Conservation (phyloP, 2,329 filamentous ascomycete genomes). For the Paecilomyces niveus region DNA sequence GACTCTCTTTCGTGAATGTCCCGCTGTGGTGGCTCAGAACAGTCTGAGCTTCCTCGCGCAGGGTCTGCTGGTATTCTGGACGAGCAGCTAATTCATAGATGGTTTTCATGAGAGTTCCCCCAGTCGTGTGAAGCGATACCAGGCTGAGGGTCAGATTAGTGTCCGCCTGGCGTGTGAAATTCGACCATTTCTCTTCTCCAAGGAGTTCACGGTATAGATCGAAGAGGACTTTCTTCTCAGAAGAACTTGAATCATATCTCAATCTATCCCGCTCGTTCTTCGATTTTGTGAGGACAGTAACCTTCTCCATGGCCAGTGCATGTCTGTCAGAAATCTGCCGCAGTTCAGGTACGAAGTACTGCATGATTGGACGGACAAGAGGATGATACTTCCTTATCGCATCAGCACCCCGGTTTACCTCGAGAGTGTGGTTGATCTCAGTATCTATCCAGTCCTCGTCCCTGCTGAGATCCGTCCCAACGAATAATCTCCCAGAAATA, state of each 20-base stretch:
- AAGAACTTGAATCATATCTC: not conserved
- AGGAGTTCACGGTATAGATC: conserved; percentile 10
- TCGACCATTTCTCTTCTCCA: conserved; percentile 6
- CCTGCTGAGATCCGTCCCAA: conserved; percentile 4
- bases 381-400: not conserved
- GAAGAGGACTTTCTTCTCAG: not conserved
- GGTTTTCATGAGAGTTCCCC: not conserved
- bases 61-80: not conserved
- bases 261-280: not conserved
- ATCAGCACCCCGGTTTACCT: conserved; percentile 1
- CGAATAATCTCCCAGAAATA: conserved; percentile 4
- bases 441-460: conserved; percentile 5
- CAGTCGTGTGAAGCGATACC: not conserved
- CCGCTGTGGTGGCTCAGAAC: conserved; percentile 1
- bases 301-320: not conserved
- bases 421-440: conserved; percentile 3
- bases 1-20: conserved; percentile 1
- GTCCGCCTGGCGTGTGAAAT: not conserved
- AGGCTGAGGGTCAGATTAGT: conserved; percentile 2
- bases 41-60: conserved; percentile 4
- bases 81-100: not conserved
- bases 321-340: not conserved
- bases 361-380: not conserved
- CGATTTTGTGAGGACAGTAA: not conserved
- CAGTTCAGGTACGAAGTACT: not conserved